Percentiles rank a stretch among this genome's conserved stretches.
Conservation (phyloP, 2,329 filamentous ascomycete genomes). For the Lecanicillium sp. region DNA sequence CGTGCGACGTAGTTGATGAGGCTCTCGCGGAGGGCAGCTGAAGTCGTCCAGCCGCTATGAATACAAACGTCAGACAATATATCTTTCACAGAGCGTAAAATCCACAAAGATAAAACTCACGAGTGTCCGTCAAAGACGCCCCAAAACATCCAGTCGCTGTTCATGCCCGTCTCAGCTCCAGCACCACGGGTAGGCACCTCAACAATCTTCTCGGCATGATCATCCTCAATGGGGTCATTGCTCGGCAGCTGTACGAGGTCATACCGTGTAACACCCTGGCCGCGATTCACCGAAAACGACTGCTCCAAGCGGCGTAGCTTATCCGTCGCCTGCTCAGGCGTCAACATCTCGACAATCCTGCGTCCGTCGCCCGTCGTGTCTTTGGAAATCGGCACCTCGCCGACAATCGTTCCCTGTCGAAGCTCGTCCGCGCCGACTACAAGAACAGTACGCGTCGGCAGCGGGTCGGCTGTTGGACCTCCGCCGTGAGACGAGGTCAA, state of each 20-base stretch:
- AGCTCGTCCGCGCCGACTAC: conserved; percentile 87
- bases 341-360: conserved; percentile 91
- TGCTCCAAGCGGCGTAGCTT: conserved; percentile 85
- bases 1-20: conserved; percentile 88
- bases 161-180: conserved; percentile 31
- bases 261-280: conserved; percentile 86
- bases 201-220: conserved; percentile 96
- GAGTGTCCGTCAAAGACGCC: conserved; percentile 96
- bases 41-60: conserved; percentile 88
- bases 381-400: conserved; percentile 82
- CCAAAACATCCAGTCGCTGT: conserved; percentile 99
- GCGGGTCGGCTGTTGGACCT: conserved; percentile 17
- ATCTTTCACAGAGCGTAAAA: not conserved
- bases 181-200: conserved; percentile 61
- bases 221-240: conserved; percentile 97
- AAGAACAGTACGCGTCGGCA: conserved; percentile 59
- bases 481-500: conserved; percentile 29
- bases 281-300: conserved; percentile 83
- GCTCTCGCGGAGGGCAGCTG: conserved; percentile 85
- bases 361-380: conserved; percentile 75
- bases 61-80: not conserved
- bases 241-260: conserved; percentile 91
- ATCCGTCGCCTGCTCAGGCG: conserved; percentile 83
- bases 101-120: conserved; percentile 40
- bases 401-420: conserved; percentile 77